Evolutionary conservation across 441 rosid species (phyloP).

Genomic region (Brassica hybrid): DNA sequence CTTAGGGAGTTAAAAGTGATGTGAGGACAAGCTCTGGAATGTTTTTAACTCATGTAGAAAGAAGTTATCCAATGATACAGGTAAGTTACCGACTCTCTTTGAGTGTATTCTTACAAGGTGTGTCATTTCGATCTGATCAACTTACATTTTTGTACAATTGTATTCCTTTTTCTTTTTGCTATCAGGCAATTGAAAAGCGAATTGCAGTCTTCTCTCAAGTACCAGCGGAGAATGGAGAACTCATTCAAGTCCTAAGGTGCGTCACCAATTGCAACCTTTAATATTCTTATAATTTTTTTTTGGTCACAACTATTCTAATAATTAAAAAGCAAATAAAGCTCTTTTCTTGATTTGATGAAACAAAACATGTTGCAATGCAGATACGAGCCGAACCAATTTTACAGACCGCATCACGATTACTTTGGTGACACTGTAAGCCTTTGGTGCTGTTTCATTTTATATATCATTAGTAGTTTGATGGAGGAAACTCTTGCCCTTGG

Average conservation of each 20-base stretch:
- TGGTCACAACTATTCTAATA: no score
- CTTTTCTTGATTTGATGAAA: slow-evolving; percentile 52
- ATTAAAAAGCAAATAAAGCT: slow-evolving; percentile 20
- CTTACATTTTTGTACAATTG: neutral
- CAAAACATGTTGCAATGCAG: slow-evolving; percentile 87
- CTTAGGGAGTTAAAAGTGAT: slow-evolving; percentile 85
- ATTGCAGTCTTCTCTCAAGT: slow-evolving; percentile 94
- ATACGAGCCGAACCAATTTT: slow-evolving; percentile 84
- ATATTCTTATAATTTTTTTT: neutral
- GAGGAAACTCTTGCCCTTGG: neutral
- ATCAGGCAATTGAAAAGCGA: slow-evolving; percentile 88
- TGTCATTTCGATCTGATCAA: neutral
- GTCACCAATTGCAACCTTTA: slow-evolving; percentile 27
- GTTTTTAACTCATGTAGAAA: slow-evolving; percentile 77
- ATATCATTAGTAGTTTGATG: neutral
- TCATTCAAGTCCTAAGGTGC: slow-evolving; percentile 91
- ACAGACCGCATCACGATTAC: slow-evolving; percentile 95
- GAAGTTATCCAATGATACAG: slow-evolving; percentile 78
- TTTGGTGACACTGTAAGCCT: slow-evolving; percentile 85
- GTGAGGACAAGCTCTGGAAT: slow-evolving; percentile 98
- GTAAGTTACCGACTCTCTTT: slow-evolving; percentile 45
- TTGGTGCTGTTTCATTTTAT: neutral
- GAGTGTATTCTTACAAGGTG: neutral
- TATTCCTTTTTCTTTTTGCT: neutral
- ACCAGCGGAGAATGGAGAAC: slow-evolving; percentile 92